Evolutionary conservation across 768 basidiomycete genomes (phyloP), one percentile per base, ranked within the genome.

Genomic region (Lactarius sanguifluus): DNA sequence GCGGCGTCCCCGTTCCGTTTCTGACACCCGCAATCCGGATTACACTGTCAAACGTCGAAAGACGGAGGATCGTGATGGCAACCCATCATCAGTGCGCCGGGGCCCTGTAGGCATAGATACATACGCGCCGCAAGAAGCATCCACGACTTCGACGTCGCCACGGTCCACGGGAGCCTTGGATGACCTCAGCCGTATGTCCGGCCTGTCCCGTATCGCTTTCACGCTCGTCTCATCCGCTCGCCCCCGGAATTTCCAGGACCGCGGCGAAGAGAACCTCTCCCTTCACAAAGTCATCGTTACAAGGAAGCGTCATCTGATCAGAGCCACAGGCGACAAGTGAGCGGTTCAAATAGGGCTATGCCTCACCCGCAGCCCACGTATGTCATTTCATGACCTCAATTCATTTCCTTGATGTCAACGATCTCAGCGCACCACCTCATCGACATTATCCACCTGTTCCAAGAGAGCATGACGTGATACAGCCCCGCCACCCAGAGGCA

Each of bases 211-310:
- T 64, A 34, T 59, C 47, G 47, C 32, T 64, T 55, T 58, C 45
- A 61, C 41, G n/a, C 58, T 64, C 57, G 56, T 57, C 58, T 68
- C 59, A 61, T 62, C 32, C 62, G 41, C 59, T 20, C 62, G 55
- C 36, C 18, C 61, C 63, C 34, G 66, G 43, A 34, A 54, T 67
- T 67, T 59, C 62, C 61, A 70, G 69, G 67, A 58, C 57, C 64
- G 32, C 69, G 69, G 34, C 64, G 64, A 57, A 50, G 68, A 45
- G 57, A 56, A 23, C 69, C 69, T 18, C 38, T 70, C n/a, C 67
- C 69, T 65, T 52, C 67, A 23, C 69, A 70, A 67, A 69, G 61
- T 18, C 68, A 69, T 57, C 69, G 69, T 12, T 70, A 60, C 45
- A 64, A 61, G 52, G 69, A 70, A 62, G 63, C 63, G 30, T 58